Evolutionary conservation across 1,284 basidiomycete genomes (phyloP), one percentile per base, ranked within the genome.

Genomic region (Ustilago shanxiensis): DNA sequence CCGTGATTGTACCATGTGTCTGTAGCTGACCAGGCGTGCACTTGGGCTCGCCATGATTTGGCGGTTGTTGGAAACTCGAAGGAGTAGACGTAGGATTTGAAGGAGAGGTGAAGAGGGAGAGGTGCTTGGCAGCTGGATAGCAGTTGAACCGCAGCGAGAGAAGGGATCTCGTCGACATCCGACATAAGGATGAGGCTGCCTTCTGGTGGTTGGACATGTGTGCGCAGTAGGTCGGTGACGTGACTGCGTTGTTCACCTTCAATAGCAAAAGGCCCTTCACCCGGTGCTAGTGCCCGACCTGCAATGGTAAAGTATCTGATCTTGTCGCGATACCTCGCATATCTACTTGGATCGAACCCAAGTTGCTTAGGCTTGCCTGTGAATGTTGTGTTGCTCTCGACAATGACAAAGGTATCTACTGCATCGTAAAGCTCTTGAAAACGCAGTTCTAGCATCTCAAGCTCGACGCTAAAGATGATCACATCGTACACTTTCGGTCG

Each of bases 81-180:
- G 83, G 88, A 89, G 84, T 92, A 92, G 37, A 91, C 78, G 82
- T 89, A 92, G 78, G 91, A 90, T 45, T 89, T 88, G 71, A 92
- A 86, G 74, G 91, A 90, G 3, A 92, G 88, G 77, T 92, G 92
- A 18, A 93, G 86, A 4, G 89, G 87, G 20, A 83, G 71, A 2
- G 89, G 89, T 72, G 89, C 90, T 52, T 89, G 88, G 83, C 91
- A 93, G n/a, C 87, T 81, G 66, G 88, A 88, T 47, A 92, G 87
- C 0, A 93, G 88, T 22, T 86, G 77, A 10, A 92, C 83, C 16
- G 91, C 90, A 66, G 89, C 88, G 18, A 87, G 82, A 0, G 89
- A 88, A 4, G 91, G 90, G 57, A 92, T 89, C 85, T 92, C 91
- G 84, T 92, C 92, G 16, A 92, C 87, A 82, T 93, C 91, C 9